phyloP scores from a whole-genome alignment of 257 asterid genomes.

The Solanum clarkiae region DNA sequence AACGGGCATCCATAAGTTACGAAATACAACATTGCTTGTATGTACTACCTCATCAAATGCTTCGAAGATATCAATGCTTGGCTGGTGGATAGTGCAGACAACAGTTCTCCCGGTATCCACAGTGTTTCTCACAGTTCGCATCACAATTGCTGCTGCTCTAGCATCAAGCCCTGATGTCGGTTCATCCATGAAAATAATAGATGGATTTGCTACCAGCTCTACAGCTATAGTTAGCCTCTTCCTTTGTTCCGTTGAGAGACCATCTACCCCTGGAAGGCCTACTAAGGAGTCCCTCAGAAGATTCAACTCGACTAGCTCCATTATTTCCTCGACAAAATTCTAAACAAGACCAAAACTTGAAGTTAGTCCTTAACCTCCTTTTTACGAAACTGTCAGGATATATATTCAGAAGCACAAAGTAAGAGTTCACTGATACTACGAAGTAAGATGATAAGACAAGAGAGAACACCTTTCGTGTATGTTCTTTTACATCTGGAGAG shows the following conservation, averaged over 20 bases:
- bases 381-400: background rate
- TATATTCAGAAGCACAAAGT: background rate
- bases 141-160: constrained; percentile 87
- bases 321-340: constrained; percentile 88
- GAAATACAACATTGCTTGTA: background rate
- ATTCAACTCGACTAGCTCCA: constrained; percentile 79
- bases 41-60: constrained; percentile 74
- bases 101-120: constrained; percentile 85
- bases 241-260: constrained; percentile 81
- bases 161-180: constrained; percentile 94
- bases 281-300: constrained; percentile 52
- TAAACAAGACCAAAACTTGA: constrained; percentile 2
- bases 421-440: background rate
- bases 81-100: constrained; percentile 89
- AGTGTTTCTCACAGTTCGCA: constrained; percentile 78
- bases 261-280: constrained; percentile 84
- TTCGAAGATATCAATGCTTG: constrained; percentile 82
- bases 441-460: background rate
- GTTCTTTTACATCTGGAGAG: constrained; percentile 47
- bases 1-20: background rate
- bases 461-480: constrained; percentile 37
- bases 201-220: constrained; percentile 85
- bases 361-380: background rate
- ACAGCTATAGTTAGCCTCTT: constrained; percentile 83
- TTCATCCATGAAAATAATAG: constrained; percentile 89